These are phyloP conservation scores for Solanum chilense DNA, from an alignment of 257 asterid species.

Conservation along the genomic window DNA sequence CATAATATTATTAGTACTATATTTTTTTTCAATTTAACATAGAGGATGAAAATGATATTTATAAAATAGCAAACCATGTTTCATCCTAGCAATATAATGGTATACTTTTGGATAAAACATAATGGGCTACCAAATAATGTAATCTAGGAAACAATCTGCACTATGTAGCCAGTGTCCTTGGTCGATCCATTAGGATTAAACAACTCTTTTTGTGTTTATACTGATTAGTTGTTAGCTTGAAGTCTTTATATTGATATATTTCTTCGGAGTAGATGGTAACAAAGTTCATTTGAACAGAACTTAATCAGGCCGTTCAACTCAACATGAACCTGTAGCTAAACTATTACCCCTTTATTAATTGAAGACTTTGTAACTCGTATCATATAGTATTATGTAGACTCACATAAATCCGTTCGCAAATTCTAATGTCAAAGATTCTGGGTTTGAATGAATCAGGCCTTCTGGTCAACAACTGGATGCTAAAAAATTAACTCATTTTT, in stretches of 20 bases:
- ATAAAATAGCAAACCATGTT: not conserved
- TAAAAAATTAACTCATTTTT: not conserved
- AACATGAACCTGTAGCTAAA: conserved; percentile 12
- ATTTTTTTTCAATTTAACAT: not conserved
- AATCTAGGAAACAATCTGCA: not conserved
- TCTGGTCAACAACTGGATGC: conserved; percentile 18
- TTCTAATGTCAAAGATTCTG: conserved; percentile 19
- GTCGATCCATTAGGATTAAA: not conserved
- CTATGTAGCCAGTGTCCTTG: not conserved
- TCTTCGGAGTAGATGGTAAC: conserved; percentile 29
- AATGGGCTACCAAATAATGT: not conserved
- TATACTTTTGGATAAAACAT: not conserved
- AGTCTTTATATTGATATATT: not conserved
- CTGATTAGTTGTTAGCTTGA: not conserved
- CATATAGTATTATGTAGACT: not conserved
- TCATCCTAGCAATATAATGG: not conserved
- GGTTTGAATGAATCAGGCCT: conserved; percentile 5
- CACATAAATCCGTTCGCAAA: not conserved
- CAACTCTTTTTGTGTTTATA: not conserved
- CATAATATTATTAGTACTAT: not conserved
- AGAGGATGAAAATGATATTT: not conserved
- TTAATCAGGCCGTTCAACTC: conserved; percentile 18
- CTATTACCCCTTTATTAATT: conserved; percentile 1
- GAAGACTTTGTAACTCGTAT: conserved; percentile 8
- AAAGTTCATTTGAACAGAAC: conserved; percentile 12